phyloP scores from a whole-genome alignment of 345 rosid genomes.

The Eucalyptus tenuipes region DNA sequence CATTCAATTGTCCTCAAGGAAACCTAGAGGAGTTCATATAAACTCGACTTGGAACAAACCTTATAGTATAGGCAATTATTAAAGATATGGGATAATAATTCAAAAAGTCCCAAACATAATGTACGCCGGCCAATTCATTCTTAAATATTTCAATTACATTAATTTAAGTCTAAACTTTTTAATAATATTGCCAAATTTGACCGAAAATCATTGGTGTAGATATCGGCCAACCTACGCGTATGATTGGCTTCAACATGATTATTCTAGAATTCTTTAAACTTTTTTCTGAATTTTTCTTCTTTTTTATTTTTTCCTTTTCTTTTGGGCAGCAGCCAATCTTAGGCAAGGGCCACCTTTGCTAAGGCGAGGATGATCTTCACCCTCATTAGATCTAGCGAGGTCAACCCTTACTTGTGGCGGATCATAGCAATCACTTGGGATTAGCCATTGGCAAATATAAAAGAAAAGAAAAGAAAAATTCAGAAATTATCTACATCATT shows the following conservation, averaged over 20 bases:
- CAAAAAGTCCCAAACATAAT: neutral
- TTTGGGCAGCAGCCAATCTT: accelerated
- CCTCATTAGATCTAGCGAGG: neutral
- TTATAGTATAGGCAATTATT: neutral
- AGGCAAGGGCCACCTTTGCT: neutral
- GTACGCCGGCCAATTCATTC: accelerated
- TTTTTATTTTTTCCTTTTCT: neutral
- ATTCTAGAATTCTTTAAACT: too few relatives aligned
- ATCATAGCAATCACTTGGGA: neutral
- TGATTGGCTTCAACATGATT: neutral
- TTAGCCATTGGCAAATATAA: neutral
- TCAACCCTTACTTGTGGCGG: neutral
- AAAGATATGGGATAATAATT: neutral
- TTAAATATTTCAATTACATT: neutral
- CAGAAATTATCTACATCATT: neutral
- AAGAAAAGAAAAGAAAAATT: too few relatives aligned
- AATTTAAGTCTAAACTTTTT: neutral
- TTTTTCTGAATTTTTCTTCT: neutral
- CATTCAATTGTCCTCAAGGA: neutral
- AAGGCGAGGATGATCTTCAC: neutral
- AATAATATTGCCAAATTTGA: neutral
- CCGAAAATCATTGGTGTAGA: neutral
- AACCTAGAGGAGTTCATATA: neutral
- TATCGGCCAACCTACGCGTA: too few relatives aligned
- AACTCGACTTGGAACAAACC: neutral